These are phyloP conservation scores for Porpolomopsis calyptriformis DNA, from an alignment of 768 basidiomycete genomes.

Conservation along the genomic window DNA sequence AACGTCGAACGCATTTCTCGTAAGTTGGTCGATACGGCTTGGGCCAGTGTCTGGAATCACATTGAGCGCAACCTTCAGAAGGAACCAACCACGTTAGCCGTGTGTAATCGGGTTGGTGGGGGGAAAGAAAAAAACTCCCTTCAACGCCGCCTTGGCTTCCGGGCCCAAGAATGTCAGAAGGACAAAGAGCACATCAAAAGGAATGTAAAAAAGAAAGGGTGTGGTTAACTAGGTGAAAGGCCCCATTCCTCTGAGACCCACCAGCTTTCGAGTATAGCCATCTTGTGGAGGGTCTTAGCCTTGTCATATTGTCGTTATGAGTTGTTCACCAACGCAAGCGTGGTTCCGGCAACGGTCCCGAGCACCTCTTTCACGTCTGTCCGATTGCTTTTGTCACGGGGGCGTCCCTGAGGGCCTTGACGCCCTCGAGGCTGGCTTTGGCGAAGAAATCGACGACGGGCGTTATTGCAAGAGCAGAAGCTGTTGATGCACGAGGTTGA, in stretches of 20 bases:
- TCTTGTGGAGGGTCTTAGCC: too few relatives aligned
- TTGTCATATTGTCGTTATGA: too few relatives aligned
- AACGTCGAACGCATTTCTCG: too few relatives aligned
- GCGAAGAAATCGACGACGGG: not conserved
- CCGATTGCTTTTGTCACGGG: not conserved
- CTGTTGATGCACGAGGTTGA: conserved; percentile 1
- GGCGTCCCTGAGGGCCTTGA: not conserved
- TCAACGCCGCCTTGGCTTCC: not conserved
- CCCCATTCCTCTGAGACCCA: too few relatives aligned
- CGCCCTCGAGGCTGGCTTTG: not conserved
- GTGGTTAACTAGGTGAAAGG: too few relatives aligned
- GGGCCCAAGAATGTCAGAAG: too few relatives aligned
- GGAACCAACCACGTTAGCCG: not conserved
- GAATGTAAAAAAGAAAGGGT: too few relatives aligned
- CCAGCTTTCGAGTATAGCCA: too few relatives aligned
- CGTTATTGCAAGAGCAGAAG: conserved; percentile 1
- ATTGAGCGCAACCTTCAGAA: not conserved
- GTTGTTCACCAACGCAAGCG: too few relatives aligned
- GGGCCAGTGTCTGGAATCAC: not conserved
- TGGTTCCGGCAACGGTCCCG: not conserved
- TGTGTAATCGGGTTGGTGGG: not conserved
- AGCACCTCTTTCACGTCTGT: not conserved
- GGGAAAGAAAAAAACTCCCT: not conserved
- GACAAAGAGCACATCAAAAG: too few relatives aligned
- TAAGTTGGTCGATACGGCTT: not conserved